Percentiles rank a stretch among this genome's conserved stretches.
Evolutionary conservation across 2,329 filamentous ascomycete genomes (phyloP).

Genomic region (Ophiosphaerella narmari): DNA sequence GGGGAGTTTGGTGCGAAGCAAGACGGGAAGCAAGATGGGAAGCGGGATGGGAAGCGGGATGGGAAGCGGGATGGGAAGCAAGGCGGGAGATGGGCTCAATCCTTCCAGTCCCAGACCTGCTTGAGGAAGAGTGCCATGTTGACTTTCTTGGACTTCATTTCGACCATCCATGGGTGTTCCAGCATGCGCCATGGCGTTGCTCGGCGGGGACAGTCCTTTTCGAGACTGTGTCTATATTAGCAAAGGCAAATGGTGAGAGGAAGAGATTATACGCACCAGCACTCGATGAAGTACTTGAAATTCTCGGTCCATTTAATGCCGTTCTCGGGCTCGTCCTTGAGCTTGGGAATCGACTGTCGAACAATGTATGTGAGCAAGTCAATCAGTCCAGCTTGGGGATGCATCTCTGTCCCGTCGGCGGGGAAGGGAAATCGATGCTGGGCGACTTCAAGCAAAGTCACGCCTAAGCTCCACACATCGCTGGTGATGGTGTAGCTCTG

Average conservation of each 20-base stretch:
- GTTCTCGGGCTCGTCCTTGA: slow-evolving; percentile 91
- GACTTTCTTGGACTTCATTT: slow-evolving; percentile 94
- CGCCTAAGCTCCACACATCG: slow-evolving; percentile 96
- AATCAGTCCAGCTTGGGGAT: slow-evolving; percentile 88
- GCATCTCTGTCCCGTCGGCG: slow-evolving; percentile 93
- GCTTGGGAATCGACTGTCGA: slow-evolving; percentile 87
- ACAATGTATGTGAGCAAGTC: slow-evolving; percentile 98
- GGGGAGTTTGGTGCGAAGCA: not conserved
- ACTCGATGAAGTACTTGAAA: slow-evolving; percentile 99
- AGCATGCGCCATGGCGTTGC: slow-evolving; percentile 98
- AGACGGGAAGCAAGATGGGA: not conserved
- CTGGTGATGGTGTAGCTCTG: slow-evolving; percentile 98
- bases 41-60: too few species aligned
- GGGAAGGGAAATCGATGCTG: slow-evolving; percentile 99
- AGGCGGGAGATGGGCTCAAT: slow-evolving; percentile 48
- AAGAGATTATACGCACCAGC: slow-evolving; percentile 72
- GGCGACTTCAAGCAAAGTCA: slow-evolving; percentile 97
- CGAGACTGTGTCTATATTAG: slow-evolving; percentile 66
- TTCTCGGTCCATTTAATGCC: slow-evolving; percentile 94
- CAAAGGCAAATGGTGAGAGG: not conserved
- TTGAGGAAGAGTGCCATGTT: slow-evolving; percentile 95
- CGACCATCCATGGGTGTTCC: slow-evolving; percentile 97
- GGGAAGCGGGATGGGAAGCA: slow-evolving; percentile 3
- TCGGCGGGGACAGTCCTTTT: slow-evolving; percentile 85
- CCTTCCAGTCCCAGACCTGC: slow-evolving; percentile 97